A percentile compares a stretch with the other conserved stretches of the same genome.
Conservation (phyloP, 1,139 yeast genomes). For the Yamadazyma diddensiae region DNA sequence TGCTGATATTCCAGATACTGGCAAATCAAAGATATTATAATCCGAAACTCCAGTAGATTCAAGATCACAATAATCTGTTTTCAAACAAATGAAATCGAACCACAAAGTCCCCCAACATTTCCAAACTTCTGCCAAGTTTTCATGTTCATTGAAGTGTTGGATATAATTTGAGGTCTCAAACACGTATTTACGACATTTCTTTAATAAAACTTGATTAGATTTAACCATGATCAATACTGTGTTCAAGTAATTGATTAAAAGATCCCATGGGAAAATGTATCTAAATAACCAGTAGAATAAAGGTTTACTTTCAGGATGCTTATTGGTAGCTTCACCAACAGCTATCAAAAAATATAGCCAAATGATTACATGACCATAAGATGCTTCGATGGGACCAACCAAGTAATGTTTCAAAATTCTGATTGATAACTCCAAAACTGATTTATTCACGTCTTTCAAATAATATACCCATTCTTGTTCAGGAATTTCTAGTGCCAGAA, state of each 20-base stretch:
- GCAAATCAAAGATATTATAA: constrained; percentile 57
- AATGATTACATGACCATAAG: constrained; percentile 66
- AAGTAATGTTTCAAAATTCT: constrained; percentile 63
- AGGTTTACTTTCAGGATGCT: constrained; percentile 44
- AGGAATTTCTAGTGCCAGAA: constrained; percentile 43
- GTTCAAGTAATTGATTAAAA: constrained; percentile 59
- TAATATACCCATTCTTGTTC: constrained; percentile 60
- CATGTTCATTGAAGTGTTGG: constrained; percentile 50
- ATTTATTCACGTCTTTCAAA: constrained; percentile 54
- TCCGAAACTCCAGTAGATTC: constrained; percentile 58
- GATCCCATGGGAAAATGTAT: constrained; percentile 66
- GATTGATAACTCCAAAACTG: constrained; percentile 64
- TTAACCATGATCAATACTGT: constrained; percentile 38
- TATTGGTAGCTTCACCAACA: constrained; percentile 54
- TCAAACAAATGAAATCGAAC: constrained; percentile 57
- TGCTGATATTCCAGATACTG: constrained; percentile 59
- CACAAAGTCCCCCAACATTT: constrained; percentile 82
- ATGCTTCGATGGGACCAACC: constrained; percentile 67
- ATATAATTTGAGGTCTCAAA: constrained; percentile 28
- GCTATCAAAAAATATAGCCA: constrained; percentile 70
- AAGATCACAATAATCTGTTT: constrained; percentile 50
- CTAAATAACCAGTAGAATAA: constrained; percentile 53
- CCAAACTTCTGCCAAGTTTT: constrained; percentile 73
- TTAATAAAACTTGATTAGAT: constrained; percentile 25
- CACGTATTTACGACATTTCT: constrained; percentile 31